Evolutionary conservation across 1,284 basidiomycete species (phyloP), one percentile per base, ranked within the genome.

Genomic region (Volvariella volvacea): DNA sequence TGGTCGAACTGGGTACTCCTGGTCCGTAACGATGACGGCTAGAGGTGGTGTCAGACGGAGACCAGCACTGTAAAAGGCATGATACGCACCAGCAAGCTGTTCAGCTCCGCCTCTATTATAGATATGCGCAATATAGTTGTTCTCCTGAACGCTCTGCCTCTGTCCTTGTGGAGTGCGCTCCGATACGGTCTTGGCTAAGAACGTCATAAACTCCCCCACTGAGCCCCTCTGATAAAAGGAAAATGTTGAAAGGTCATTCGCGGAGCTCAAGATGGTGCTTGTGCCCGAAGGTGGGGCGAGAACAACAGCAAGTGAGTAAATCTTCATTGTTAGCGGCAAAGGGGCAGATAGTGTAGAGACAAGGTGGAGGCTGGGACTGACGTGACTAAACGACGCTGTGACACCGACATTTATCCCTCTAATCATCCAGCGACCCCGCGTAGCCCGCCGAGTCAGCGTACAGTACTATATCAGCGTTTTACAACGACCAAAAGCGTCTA

Each of bases 1-100:
- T 7, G 95, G 92, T 45, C 96, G 85, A 45, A 92, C 88, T 40
- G 95, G 96, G 68, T 99, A 99, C 61, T 99, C 95, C 43, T 88
- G 78, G 68, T 98, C 95, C 32, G 92, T 88, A 57, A 99, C 88
- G 59, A 98, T 83, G 48, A 98, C 90, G 41, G 82, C 95, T 86
- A 63, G 39, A 57, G 37, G 31, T 30, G 20, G 22, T 41, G 34
- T 47, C 20, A 43, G 44, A 43, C 25, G 38, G 22, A 14, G 48
- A 39, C 32, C 17, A 37, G 19, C 40, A 38, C 40, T 41, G 43
- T n/a, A 38, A 41, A 36, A 25, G 41, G 40, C 30, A 28, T 30
- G 28, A 43, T 8, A 68, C 80, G 42, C 48, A 88, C 90, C 91
- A 54, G 85, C 82, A 30, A 93, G 68, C 55, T 85, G 78, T 58